Conservation (phyloP, 1,284 basidiomycete genomes). For the Malassezia equina region DNA sequence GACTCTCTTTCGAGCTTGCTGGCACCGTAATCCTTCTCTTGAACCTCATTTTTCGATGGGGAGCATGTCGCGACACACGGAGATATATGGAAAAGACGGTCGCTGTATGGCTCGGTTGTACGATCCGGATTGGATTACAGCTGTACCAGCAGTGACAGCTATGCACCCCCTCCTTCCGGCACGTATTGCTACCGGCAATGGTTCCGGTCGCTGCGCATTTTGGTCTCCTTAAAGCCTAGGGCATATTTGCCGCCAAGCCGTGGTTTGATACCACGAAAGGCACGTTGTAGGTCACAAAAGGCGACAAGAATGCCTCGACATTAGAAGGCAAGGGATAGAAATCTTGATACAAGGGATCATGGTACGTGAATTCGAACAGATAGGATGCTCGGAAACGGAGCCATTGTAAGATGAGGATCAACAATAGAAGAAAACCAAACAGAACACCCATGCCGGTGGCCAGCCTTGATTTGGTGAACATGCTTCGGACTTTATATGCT, state of each 20-base stretch:
- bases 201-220: constrained; percentile 31
- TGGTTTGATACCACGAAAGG: constrained; percentile 1
- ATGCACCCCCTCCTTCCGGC: constrained; percentile 33
- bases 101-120: constrained; percentile 31
- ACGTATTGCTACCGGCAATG: constrained; percentile 34
- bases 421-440: neutral
- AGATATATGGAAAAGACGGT: constrained; percentile 34
- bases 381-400: constrained; percentile 6
- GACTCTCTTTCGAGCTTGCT: constrained; percentile 41
- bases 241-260: neutral
- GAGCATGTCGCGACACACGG: constrained; percentile 37
- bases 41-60: constrained; percentile 41
- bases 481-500: neutral
- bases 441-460: neutral
- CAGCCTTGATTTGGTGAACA: neutral
- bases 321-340: constrained; percentile 1
- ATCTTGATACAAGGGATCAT: constrained; percentile 7
- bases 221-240: constrained; percentile 20
- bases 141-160: constrained; percentile 40
- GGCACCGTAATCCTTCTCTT: constrained; percentile 30
- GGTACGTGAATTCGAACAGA: constrained; percentile 8
- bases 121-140: constrained; percentile 40
- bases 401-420: neutral
- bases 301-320: neutral
- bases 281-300: neutral